Percentiles rank a stretch among this genome's conserved stretches.
Evolutionary conservation across 352 stramenopile genomes (phyloP).

Genomic region (Phytopythium oedochilum): DNA sequence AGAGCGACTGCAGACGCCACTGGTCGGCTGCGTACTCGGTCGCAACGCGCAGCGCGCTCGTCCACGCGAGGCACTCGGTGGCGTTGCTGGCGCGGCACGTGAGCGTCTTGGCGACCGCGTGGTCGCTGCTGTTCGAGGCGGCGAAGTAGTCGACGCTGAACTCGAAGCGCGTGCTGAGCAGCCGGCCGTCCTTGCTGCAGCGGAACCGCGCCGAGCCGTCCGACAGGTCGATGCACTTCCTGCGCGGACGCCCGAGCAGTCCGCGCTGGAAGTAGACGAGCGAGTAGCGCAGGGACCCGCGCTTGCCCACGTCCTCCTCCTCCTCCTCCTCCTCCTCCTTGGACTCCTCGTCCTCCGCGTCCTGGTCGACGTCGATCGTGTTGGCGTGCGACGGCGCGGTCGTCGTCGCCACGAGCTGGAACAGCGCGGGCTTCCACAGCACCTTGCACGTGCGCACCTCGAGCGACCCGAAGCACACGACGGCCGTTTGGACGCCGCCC

Average conservation of each 20-base stretch:
- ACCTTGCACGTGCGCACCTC: slow-evolving; percentile 26
- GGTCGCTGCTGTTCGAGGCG: not conserved
- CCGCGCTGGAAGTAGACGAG: slow-evolving; percentile 24
- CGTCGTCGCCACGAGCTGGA: slow-evolving; percentile 26
- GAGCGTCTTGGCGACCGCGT: not conserved
- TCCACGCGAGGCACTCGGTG: slow-evolving; percentile 29
- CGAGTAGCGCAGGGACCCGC: slow-evolving; percentile 17
- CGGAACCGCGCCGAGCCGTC: slow-evolving; percentile 13
- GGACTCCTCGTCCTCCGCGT: slow-evolving; percentile 17
- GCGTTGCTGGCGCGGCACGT: slow-evolving; percentile 21
- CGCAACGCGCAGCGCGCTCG: slow-evolving; percentile 14
- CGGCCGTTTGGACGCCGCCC: slow-evolving; percentile 2
- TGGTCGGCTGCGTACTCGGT: slow-evolving; percentile 8
- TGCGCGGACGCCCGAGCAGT: slow-evolving; percentile 19
- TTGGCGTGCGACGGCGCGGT: slow-evolving; percentile 15
- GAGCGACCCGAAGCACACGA: slow-evolving; percentile 22
- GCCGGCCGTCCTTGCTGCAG: slow-evolving; percentile 15
- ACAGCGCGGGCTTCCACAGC: slow-evolving; percentile 22
- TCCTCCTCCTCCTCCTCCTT: slow-evolving; percentile 10
- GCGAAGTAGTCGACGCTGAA: slow-evolving; percentile 22
- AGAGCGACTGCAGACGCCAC: slow-evolving; percentile 9
- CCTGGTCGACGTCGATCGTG: slow-evolving; percentile 17
- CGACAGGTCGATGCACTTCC: slow-evolving; percentile 21
- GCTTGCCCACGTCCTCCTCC: slow-evolving; percentile 9
- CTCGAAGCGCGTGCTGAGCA: slow-evolving; percentile 26